Base-by-base conservation (phyloP, 139 green algal species). In the Chlamydomonas eustigma region DNA sequence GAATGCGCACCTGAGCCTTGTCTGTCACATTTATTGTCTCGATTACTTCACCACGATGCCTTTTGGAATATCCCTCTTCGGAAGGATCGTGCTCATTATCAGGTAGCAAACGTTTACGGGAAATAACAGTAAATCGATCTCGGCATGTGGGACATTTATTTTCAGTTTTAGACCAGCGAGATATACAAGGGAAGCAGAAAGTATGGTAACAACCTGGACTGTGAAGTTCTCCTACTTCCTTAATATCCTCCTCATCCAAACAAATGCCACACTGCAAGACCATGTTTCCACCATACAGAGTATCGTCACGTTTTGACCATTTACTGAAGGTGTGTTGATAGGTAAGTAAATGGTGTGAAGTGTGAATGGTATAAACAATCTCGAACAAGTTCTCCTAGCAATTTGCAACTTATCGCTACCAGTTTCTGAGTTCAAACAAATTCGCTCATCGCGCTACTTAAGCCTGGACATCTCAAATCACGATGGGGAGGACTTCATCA, bases 161-260 rank as follows among this genome's bases (percentile, higher is more conserved):
- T 51, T 94, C 89, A 8, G 86, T 88, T 1, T 86, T 69, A 1
- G 87, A 70, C 88, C 90, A 94, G 4, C 80, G 79, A 3, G 64
- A 50, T 66, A 93, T 93, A 81, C 90, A 93, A 8, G 78, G 44
- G 70, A 81, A 90, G 75, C 89, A 93, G 75, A 91, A 93, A 37
- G 80, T 91, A 77, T 92, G 88, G 32, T 37, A 25, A 69, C 88
- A 92, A 33, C 44, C 77, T 70, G 89, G 69, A 18, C 44, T 18
- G 12, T 12, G 18, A 0, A 92, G 68, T 63, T 90, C 88, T 2
- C 88, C 88, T 32, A 88, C 52, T 66, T 90, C 80, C 22, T 51
- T 34, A 8, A 90, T 39, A 4, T 50, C 69, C 12, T 58, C 44
- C 44, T 84, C 73, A 0, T 88, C 85, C 30, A 83, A 76, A 78